phyloP scores from a whole-genome alignment of 2,329 filamentous ascomycete species.

The Xylaria hypoxylon region DNA sequence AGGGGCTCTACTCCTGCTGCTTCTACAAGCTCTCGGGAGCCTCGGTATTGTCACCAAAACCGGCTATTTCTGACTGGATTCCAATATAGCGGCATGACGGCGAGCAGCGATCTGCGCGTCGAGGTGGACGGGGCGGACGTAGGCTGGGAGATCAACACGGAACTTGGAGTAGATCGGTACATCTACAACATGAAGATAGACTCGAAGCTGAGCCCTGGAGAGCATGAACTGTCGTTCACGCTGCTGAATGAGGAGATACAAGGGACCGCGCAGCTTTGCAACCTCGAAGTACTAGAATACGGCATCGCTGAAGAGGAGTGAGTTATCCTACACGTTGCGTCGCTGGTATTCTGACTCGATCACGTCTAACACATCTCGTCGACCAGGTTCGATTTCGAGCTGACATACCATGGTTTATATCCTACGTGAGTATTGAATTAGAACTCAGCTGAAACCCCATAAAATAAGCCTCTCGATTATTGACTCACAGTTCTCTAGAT shows the following conservation, averaged over 20 bases:
- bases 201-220: constrained; percentile 42
- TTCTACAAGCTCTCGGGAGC: not conserved
- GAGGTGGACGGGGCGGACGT: constrained; percentile 48
- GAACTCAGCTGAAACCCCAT: not conserved
- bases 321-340: constrained; percentile 1
- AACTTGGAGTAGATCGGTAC: constrained; percentile 47
- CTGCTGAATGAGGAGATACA: constrained; percentile 46
- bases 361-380: constrained; percentile 17
- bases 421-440: constrained; percentile 44
- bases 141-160: constrained; percentile 48
- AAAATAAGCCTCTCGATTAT: no score
- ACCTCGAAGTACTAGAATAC: constrained; percentile 49
- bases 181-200: constrained; percentile 50
- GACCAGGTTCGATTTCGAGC: constrained; percentile 44
- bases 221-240: constrained; percentile 45
- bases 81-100: constrained; percentile 44
- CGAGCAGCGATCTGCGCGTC: constrained; percentile 46
- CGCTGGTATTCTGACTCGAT: not conserved
- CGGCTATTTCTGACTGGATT: not conserved
- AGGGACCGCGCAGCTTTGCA: constrained; percentile 50
- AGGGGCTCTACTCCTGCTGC: not conserved
- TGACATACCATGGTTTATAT: constrained; percentile 45
- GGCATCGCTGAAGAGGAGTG: constrained; percentile 44
- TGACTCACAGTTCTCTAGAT: constrained; percentile 34
- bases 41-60: not conserved